Percentiles rank a stretch among this genome's conserved stretches.
Evolutionary conservation across 108 stramenopile species (phyloP).

Genomic region (Hondaea fermentalgiana): DNA sequence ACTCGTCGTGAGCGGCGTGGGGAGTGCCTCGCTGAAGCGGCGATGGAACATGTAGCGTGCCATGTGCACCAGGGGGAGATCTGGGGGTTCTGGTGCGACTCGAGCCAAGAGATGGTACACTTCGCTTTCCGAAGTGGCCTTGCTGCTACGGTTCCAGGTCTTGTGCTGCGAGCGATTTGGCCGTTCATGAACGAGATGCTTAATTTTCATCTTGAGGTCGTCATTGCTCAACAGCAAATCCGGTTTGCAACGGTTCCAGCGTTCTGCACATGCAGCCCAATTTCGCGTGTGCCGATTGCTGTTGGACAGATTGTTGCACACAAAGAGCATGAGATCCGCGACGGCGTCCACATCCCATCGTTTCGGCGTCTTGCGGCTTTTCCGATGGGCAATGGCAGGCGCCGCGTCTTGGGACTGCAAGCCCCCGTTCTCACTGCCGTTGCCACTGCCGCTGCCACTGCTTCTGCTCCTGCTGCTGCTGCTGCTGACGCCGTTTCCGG

Average conservation of each 20-base stretch:
- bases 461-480: too few species aligned
- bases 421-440: too few species aligned
- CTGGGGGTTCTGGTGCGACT: background rate
- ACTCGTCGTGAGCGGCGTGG: background rate
- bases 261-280: background rate
- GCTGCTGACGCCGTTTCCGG: too few species aligned
- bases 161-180: background rate
- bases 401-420: too few species aligned
- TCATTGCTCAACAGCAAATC: background rate
- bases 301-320: background rate
- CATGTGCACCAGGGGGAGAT: background rate
- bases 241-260: background rate
- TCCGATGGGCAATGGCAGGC: too few species aligned
- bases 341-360: background rate
- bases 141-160: background rate
- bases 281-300: background rate
- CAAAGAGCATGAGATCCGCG: background rate
- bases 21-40: background rate
- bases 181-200: background rate
- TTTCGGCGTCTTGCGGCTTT: background rate
- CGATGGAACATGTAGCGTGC: background rate
- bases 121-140: background rate
- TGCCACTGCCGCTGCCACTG: too few species aligned
- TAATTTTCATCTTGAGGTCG: conserved; percentile 2
- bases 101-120: background rate